Percentiles rank a stretch among this genome's conserved stretches.
These are phyloP conservation scores for Rhizopogon sp. DNA, from an alignment of 768 basidiomycete genomes.

Conservation along the genomic window DNA sequence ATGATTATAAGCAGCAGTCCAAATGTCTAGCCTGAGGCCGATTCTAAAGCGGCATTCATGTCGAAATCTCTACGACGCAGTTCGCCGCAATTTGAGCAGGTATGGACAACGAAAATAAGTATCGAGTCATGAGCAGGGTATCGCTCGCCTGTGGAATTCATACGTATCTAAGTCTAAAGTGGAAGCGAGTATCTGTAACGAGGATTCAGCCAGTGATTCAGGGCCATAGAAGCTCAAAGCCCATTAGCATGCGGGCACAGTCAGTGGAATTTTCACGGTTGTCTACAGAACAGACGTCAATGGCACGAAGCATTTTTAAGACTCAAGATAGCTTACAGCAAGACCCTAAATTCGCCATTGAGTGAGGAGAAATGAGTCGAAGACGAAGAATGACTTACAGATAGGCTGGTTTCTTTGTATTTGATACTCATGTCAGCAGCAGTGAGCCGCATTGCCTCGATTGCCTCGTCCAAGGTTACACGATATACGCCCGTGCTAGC, in stretches of 20 bases:
- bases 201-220: background rate
- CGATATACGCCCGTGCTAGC: slow-evolving; percentile 85
- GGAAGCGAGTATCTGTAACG: background rate
- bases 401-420: slow-evolving; percentile 94
- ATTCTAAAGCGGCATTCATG: no score
- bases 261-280: slow-evolving; percentile 78
- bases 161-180: background rate
- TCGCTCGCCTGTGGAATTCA: background rate
- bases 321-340: slow-evolving; percentile 38
- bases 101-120: background rate
- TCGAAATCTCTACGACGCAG: no score
- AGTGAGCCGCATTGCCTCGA: slow-evolving; percentile 91
- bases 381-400: slow-evolving; percentile 41
- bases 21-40: no score
- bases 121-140: background rate
- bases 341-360: slow-evolving; percentile 38
- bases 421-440: slow-evolving; percentile 94
- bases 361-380: background rate
- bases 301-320: slow-evolving; percentile 1
- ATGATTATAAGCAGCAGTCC: no score
- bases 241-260: slow-evolving; percentile 66
- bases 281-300: slow-evolving; percentile 35
- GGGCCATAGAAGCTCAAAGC: background rate
- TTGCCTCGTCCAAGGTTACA: slow-evolving; percentile 90
- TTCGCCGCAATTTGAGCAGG: no score